Base-by-base conservation (phyloP, 306 rosid genomes). In the Malus orientalis region DNA sequence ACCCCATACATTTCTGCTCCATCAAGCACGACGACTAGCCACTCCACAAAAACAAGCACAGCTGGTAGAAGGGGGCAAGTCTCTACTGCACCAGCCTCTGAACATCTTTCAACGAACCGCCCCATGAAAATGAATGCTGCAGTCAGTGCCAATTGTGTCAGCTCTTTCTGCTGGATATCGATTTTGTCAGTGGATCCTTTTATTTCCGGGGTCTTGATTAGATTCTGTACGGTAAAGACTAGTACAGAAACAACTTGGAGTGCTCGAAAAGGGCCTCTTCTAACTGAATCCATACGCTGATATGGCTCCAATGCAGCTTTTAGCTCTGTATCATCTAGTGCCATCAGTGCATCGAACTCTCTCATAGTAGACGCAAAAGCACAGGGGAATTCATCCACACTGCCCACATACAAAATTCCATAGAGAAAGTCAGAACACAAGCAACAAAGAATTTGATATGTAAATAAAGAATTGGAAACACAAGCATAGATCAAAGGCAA, bases 241-340 rank as follows among this genome's bases (percentile, higher is more conserved):
- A 96, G 68, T 33, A 89, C 67, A 12, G 96, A 87, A 81, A 85
- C 89, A 40, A 77, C 83, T 85, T 96, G 99, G 62, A 91, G 70
- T 15, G 89, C 92, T 78, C 96, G 91, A 55, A 89, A 89, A 68
- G 99, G 99, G 58, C 98, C 97, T 76, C 84, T 84, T 88, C 88
- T 86, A 62, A 86, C 86, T 67, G 93, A 87, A 81, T 84, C 90
- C 86, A 92, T 86, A 73, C 67, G 85, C 66, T 71, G 80, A 69
- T 96, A 96, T 45, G 98, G 91, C 75, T 96, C 96, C 82, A 96
- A 79, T 69, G 71, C 53, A 74, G 49, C 75, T 58, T 67, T 89
- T 47, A 96, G 84, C 77, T 82, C 81, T 22, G 47, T 58, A 76
- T 91, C 99, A 78, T 86, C 91, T 53, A 89, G 86, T 76, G 83